Base-by-base conservation (phyloP, 2,329 filamentous ascomycete species). In the Fonsecaea monophora region DNA sequence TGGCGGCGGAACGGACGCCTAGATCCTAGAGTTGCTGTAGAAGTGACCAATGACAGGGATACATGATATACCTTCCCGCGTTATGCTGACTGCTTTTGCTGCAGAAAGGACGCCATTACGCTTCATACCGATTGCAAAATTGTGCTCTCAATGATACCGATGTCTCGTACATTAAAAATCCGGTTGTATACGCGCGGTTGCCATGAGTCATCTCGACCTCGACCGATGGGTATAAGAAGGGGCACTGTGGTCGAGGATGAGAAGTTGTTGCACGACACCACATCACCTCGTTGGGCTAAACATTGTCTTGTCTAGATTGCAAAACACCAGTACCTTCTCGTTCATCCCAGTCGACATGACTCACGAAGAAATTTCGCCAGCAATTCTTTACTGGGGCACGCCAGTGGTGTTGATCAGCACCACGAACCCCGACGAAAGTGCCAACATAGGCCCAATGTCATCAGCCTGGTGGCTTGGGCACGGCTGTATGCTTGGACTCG, bases 381-480 rank as follows among this genome's bases (percentile, higher is more conserved):
- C 68, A 15, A 67, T 69, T 30, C 62, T 69, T n/a, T 69, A 69
- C 62, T 67, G 60, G 61, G 68, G 68, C 13, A 69, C 68, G 7
- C 68, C 68, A 15, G 76, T 80, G 13, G 71, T 82, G 13, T 72
- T 82, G 12, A 74, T 82, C 58, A 74, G 78, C 3, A 77, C 77
- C 10, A 73, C 75, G 53, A 82, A 83, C 66, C 74, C 77, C 69
- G 80, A 82, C 65, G 76, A 75, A 5, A 78, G 77, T 3, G 70
- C 70, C 68, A 83, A 83, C 68, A 77, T 83, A 55, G 74, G 73
- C 7, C 77, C 81, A 8, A 81, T 82, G 65, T 82, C 81, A 15
- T 82, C 80, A 5, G 80, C 78, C 21, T 82, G 76, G 73, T 83
- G 81, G 81, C 76, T 83, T 10, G 77, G 77, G 4, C 73, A 79